Evolutionary conservation across 202 grass and related monocot genomes (phyloP).

Genomic region (Musa balbisiana): DNA sequence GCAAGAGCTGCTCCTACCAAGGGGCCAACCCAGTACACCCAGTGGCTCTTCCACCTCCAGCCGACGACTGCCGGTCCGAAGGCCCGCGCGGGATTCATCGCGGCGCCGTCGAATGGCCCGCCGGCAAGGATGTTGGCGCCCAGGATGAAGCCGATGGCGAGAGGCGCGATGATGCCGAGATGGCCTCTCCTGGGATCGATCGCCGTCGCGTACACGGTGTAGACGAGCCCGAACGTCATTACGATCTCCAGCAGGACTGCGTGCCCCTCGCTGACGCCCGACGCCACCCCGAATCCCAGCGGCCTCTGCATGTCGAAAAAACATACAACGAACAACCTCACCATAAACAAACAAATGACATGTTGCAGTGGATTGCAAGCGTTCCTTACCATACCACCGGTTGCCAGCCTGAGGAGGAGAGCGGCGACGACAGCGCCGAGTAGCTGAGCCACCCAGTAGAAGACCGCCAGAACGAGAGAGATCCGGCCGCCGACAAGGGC

Average conservation of each 20-base stretch:
- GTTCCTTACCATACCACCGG: conserved; percentile 47
- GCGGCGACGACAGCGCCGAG: conserved; percentile 62
- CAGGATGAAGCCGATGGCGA: conserved; percentile 60
- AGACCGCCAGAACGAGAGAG: conserved; percentile 48
- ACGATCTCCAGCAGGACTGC: conserved; percentile 66
- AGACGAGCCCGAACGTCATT: conserved; percentile 81
- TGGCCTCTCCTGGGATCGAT: conserved; percentile 69
- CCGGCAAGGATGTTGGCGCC: conserved; percentile 84
- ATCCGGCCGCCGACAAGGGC: conserved; percentile 61
- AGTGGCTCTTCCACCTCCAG: conserved; percentile 83
- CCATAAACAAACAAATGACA: neutral
- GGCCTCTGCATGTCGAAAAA: conserved; percentile 30
- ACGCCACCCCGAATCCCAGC: conserved; percentile 54
- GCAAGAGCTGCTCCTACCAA: conserved; percentile 56
- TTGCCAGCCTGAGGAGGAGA: conserved; percentile 57
- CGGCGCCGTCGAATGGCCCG: conserved; percentile 69
- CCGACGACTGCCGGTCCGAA: conserved; percentile 70
- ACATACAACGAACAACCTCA: too few relatives aligned
- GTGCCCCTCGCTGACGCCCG: conserved; percentile 60
- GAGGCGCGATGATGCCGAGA: conserved; percentile 61
- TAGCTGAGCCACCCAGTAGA: conserved; percentile 80
- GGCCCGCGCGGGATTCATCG: conserved; percentile 79
- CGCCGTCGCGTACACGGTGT: conserved; percentile 75
- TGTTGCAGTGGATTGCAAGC: neutral
- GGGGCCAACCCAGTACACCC: conserved; percentile 84